Conservation (phyloP, 495 filamentous ascomycete genomes). For the Chaetomidium leptoderma region DNA sequence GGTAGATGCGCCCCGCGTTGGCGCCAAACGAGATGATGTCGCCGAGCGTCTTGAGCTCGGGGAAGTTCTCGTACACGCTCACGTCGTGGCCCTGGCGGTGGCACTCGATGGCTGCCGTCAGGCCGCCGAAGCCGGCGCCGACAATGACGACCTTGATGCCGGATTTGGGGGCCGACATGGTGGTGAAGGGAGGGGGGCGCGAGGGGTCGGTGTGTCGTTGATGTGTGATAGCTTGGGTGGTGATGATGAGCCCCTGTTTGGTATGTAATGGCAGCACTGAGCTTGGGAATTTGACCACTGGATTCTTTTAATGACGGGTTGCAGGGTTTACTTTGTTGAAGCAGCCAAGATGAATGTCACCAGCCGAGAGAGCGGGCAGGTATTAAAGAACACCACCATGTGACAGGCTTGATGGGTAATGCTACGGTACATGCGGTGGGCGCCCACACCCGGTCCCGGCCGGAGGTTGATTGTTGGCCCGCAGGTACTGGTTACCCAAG, state of each 20-base stretch:
- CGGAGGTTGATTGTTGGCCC: background rate
- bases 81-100: conserved; percentile 58
- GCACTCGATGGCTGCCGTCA: conserved; percentile 60
- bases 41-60: conserved; percentile 54
- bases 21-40: conserved; percentile 63
- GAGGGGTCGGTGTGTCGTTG: background rate
- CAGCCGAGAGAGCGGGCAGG: background rate
- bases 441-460: background rate
- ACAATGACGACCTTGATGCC: conserved; percentile 56
- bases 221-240: background rate
- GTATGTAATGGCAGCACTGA: background rate
- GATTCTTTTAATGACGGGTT: too few relatives aligned
- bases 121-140: conserved; percentile 56
- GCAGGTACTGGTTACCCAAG: background rate
- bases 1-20: conserved; percentile 55
- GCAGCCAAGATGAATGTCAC: background rate
- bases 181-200: background rate
- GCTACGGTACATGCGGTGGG: background rate
- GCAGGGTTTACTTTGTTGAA: background rate
- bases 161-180: conserved; percentile 33
- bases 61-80: conserved; percentile 55
- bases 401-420: too few relatives aligned
- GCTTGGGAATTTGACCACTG: too few relatives aligned
- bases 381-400: background rate
- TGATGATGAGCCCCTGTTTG: background rate